phyloP scores from a whole-genome alignment of 352 stramenopile species.

The Pythium apleroticum region DNA sequence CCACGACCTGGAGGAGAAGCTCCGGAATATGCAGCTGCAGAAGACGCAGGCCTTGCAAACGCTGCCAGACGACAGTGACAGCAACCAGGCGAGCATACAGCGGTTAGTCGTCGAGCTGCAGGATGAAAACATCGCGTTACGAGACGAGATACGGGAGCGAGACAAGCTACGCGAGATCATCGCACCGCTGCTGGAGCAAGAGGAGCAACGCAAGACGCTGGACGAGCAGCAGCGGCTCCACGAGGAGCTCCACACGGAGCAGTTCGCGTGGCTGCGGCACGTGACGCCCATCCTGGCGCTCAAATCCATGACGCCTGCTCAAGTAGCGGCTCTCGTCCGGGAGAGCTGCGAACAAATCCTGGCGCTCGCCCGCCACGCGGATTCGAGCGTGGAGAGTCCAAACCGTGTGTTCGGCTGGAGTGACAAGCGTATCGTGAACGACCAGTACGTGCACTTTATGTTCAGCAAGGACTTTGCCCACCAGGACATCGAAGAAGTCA shows the following conservation, averaged over 20 bases:
- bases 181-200: slow-evolving; percentile 25
- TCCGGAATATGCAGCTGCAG: slow-evolving; percentile 18
- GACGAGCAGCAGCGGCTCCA: slow-evolving; percentile 22
- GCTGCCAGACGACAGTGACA: background rate
- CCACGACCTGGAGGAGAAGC: slow-evolving; percentile 17
- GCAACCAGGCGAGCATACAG: background rate
- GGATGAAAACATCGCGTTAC: slow-evolving; percentile 20
- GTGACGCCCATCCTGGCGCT: slow-evolving; percentile 21
- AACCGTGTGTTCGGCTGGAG: slow-evolving; percentile 25
- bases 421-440: slow-evolving; percentile 29
- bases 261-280: slow-evolving; percentile 27
- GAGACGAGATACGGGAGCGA: slow-evolving; percentile 22
- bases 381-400: slow-evolving; percentile 12
- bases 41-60: background rate
- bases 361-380: slow-evolving; percentile 15
- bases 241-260: slow-evolving; percentile 12
- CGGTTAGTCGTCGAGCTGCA: slow-evolving; percentile 13
- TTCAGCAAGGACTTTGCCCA: slow-evolving; percentile 34
- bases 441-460: slow-evolving; percentile 28
- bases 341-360: slow-evolving; percentile 27
- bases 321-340: slow-evolving; percentile 14
- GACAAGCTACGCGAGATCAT: slow-evolving; percentile 19
- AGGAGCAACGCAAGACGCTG: slow-evolving; percentile 24
- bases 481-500: slow-evolving; percentile 22
- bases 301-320: background rate